Conservation (phyloP, 352 stramenopile species). For the Globisporangium paddicum region DNA sequence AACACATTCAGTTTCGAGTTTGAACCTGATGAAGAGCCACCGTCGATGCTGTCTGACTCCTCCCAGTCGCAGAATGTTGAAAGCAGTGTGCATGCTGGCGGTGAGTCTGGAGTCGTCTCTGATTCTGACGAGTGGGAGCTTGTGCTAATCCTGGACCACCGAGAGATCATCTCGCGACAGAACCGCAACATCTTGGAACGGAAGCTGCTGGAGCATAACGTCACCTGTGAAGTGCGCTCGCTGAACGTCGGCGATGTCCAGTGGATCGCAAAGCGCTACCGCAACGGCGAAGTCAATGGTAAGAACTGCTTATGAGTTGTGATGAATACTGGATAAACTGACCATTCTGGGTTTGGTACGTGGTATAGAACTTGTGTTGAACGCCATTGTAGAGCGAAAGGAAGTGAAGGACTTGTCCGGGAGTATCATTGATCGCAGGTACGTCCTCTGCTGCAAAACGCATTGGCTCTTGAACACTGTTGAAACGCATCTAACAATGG, state of each 20-base stretch:
- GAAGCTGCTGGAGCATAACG: slow-evolving; percentile 69
- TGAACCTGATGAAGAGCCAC: slow-evolving; percentile 11
- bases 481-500: neutral
- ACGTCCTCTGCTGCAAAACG: neutral
- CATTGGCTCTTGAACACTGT: neutral
- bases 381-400: slow-evolving; percentile 83
- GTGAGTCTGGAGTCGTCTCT: slow-evolving; percentile 14
- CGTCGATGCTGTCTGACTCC: neutral
- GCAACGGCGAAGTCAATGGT: slow-evolving; percentile 19
- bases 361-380: slow-evolving; percentile 61
- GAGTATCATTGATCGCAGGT: slow-evolving; percentile 68
- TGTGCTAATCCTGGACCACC: slow-evolving; percentile 78
- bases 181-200: slow-evolving; percentile 74
- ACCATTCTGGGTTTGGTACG: neutral
- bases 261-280: slow-evolving; percentile 61
- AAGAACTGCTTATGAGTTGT: neutral
- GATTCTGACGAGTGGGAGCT: slow-evolving; percentile 65
- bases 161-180: slow-evolving; percentile 65
- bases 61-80: neutral
- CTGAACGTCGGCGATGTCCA: slow-evolving; percentile 78
- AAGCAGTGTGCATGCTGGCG: neutral
- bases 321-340: neutral
- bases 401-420: slow-evolving; percentile 73
- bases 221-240: slow-evolving; percentile 77
- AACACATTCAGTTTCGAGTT: slow-evolving; percentile 5